Base-by-base conservation (phyloP, 139 green algal species). In the Cymbomonas tetramitiformis region DNA sequence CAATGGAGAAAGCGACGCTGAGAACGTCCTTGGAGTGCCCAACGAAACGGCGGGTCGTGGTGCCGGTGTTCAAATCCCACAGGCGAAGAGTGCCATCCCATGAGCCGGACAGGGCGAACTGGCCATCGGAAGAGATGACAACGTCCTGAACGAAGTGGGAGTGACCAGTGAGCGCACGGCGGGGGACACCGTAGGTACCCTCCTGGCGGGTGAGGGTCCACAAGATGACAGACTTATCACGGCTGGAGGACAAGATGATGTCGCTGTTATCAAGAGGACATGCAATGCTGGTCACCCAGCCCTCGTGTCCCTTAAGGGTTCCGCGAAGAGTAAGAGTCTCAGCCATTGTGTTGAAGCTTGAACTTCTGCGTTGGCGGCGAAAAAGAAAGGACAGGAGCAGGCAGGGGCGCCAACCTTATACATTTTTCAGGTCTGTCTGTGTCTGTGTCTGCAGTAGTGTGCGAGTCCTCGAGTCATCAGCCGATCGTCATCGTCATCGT, bases 21-120 rank as follows among this genome's bases (percentile, higher is more conserved):
- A 99, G 81, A 21, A 99, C 92, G 66, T 98, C 92, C 83, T 98
- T 98, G 77, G 70, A 86, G 84, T 99, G 92, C 49, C 91, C 92
- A 39, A 96, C 64, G 67, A 99, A 99, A 62, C 88, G 85, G 67
- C 92, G 79, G 55, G 92, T 97, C 68, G 91, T 98, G 67, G 72
- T 72, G 61, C 92, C 92, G 33, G 84, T 90, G 85, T 86, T 94
- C 44, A 99, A 75, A 79, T 99, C 89, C 92, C 92, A 99, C 71
- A 99, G 78, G 56, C 92, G 86, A 65, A 99, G 86, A 31, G 92
- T 98, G 58, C 83, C 81, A 67, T 99, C 92, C 92, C 92, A 97
- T 33, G 85, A 95, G 52, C 92, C 91, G 38, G 88, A 94, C 62
- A 99, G 86, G 6, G 82, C 87, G 61, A 94, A 96, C 82, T 99